phyloP scores from a whole-genome alignment of 257 asterid species.

The Solanum tarapatanum region DNA sequence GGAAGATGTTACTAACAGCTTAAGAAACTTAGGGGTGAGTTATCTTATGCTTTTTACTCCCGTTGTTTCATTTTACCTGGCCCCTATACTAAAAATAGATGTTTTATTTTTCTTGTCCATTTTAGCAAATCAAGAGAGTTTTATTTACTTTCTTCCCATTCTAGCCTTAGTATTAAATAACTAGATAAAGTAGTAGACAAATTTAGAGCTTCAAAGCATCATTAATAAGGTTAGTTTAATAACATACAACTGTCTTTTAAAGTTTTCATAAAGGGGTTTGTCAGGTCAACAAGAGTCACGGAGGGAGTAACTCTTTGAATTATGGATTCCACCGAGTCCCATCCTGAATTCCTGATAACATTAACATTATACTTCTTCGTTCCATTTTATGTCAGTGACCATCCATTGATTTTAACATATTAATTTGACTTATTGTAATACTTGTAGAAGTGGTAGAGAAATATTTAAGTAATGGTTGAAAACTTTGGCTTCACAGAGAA shows the following conservation, averaged over 20 bases:
- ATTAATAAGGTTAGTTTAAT: not conserved
- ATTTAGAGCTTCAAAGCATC: not conserved
- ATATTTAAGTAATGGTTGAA: not conserved
- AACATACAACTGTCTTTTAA: not conserved
- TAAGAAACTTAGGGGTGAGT: conserved; percentile 60
- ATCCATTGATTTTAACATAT: not conserved
- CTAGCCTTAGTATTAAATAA: too few relatives aligned
- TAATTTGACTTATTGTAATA: not conserved
- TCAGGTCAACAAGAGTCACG: not conserved
- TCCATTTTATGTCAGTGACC: not conserved
- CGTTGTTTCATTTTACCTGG: not conserved
- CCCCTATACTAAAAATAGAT: not conserved
- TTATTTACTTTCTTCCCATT: not conserved
- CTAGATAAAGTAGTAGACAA: not conserved
- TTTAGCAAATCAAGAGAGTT: not conserved
- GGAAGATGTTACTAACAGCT: conserved; percentile 72
- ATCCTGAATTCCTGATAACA: not conserved
- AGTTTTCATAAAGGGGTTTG: not conserved
- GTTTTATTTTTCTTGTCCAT: not conserved
- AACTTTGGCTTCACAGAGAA: not conserved
- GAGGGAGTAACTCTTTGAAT: not conserved
- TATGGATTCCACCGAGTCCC: not conserved
- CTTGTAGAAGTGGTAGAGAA: not conserved
- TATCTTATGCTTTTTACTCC: not conserved
- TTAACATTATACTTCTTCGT: not conserved